Evolutionary conservation across 208 protist species (phyloP).

Genomic region (Acanthamoeba rhysodes): DNA sequence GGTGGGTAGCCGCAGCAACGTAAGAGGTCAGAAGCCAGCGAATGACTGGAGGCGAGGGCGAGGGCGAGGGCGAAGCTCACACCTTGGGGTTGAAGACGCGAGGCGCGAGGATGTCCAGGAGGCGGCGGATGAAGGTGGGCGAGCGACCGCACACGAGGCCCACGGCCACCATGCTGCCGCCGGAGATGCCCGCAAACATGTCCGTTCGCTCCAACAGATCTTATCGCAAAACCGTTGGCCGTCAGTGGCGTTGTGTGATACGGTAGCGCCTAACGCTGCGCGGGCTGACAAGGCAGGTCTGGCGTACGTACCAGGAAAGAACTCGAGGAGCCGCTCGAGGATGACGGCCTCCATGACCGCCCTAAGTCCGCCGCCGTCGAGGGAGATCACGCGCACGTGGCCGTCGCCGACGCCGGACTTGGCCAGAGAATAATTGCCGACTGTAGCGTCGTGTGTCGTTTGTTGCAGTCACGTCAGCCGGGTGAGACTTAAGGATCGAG

Average conservation of each 20-base stretch:
- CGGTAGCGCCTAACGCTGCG: not conserved
- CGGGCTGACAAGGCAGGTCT: not conserved
- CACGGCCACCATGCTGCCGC: slow-evolving; percentile 56
- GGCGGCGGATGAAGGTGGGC: slow-evolving; percentile 49
- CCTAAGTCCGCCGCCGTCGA: slow-evolving; percentile 56
- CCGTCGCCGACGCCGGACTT: slow-evolving; percentile 59
- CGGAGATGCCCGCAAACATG: slow-evolving; percentile 66
- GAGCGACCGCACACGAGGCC: slow-evolving; percentile 54
- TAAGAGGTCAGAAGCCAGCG: not conserved
- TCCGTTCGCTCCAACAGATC: slow-evolving; percentile 63
- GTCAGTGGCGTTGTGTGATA: not conserved
- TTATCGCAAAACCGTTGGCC: not conserved
- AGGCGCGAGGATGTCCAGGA: slow-evolving; percentile 37
- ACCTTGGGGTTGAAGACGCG: slow-evolving; percentile 68
- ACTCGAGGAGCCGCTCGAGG: slow-evolving; percentile 51
- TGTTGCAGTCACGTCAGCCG: not conserved
- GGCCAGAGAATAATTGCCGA: slow-evolving; percentile 68
- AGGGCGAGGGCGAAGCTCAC: not conserved
- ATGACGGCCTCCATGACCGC: slow-evolving; percentile 72
- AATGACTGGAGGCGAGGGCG: not conserved
- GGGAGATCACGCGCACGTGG: slow-evolving; percentile 39
- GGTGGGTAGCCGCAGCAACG: too few species aligned
- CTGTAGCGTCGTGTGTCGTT: not conserved
- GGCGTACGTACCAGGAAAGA: slow-evolving; percentile 1
- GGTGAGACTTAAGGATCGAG: too few species aligned